Percentiles rank a stretch among this genome's conserved stretches.
These are phyloP conservation scores for Usnea hakonensis DNA, from an alignment of 495 filamentous ascomycete genomes.

Conservation along the genomic window DNA sequence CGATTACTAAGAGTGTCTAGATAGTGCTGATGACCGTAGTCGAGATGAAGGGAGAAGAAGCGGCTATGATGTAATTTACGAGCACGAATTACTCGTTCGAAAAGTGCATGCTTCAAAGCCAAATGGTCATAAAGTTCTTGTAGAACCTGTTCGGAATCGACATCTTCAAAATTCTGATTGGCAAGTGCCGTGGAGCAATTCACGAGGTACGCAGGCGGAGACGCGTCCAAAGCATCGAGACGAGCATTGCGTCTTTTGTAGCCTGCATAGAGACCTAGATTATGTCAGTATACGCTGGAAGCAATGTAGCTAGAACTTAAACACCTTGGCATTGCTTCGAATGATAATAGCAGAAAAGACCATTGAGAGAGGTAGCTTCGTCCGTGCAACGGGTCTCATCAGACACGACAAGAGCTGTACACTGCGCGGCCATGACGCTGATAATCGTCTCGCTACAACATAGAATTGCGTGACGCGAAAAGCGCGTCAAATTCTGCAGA, in stretches of 20 bases:
- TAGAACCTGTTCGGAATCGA: conserved; percentile 32
- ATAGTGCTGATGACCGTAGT: conserved; percentile 32
- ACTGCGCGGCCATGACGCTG: conserved; percentile 16
- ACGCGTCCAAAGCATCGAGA: conserved; percentile 34
- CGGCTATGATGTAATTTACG: conserved; percentile 47
- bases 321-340: conserved; percentile 37
- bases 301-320: not conserved
- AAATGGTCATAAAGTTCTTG: conserved; percentile 38
- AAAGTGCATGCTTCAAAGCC: conserved; percentile 36
- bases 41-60: conserved; percentile 40
- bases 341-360: conserved; percentile 43
- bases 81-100: conserved; percentile 44
- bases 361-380: conserved; percentile 34
- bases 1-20: conserved; percentile 39
- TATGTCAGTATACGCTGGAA: not conserved
- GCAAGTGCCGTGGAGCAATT: conserved; percentile 30
- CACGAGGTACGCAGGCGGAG: conserved; percentile 33
- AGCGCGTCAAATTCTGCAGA: not conserved
- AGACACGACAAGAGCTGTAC: conserved; percentile 36
- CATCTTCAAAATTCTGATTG: conserved; percentile 35
- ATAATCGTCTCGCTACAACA: not conserved
- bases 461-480: not conserved
- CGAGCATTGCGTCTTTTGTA: conserved; percentile 42
- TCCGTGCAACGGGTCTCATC: conserved; percentile 31
- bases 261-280: conserved; percentile 38